Evolutionary conservation across 148 eudicot genomes (phyloP), one percentile per base, ranked within the genome.

Genomic region (Mesembryanthemum crystallinum): DNA sequence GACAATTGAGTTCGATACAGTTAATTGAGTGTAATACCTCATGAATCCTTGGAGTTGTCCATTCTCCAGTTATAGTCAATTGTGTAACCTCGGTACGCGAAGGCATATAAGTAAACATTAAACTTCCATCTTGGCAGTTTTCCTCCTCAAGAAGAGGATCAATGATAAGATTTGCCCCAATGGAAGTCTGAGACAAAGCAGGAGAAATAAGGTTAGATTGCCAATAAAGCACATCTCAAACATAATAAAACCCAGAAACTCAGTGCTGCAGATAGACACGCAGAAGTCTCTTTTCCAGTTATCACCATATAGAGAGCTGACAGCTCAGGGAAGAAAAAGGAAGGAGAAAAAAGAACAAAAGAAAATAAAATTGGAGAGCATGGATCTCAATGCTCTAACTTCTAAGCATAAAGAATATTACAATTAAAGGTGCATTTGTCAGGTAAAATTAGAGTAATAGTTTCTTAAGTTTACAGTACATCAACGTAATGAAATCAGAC

Each of bases 101-200:
- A 71, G 99, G 90, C 94, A 92, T 90, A 74, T 88, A 87, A 25
- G 97, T 83, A 52, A 95, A 77, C 91, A 89, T 81, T 42, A 92
- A 79, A 80, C 94, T 86, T 64, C 98, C 99, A 80, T 92, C 99
- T 89, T 92, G 90, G 79, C 84, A 79, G 82, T 81, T 86, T 83
- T 93, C 94, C 83, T 96, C 99, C 79, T 90, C 99, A 11, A 79
- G 76, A 70, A 88, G 84, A 29, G 99, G 98, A 87, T 96, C 99
- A 69, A 96, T 92, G 55, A 92, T 88, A 64, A 96, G 92, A 82
- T 87, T 96, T 76, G 87, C 77, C 73, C 97, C 98, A 23, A 90
- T 73, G 65, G 87, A 88, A 72, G 94, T 90, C 98, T 94, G 67
- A 27, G 55, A 54, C 39, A 70, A 73, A 52, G 74, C 27, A 67